These are phyloP conservation scores for Pleurozium schreberi DNA, from an alignment of 225 moss, liverwort and hornwort species.

Conservation along the genomic window DNA sequence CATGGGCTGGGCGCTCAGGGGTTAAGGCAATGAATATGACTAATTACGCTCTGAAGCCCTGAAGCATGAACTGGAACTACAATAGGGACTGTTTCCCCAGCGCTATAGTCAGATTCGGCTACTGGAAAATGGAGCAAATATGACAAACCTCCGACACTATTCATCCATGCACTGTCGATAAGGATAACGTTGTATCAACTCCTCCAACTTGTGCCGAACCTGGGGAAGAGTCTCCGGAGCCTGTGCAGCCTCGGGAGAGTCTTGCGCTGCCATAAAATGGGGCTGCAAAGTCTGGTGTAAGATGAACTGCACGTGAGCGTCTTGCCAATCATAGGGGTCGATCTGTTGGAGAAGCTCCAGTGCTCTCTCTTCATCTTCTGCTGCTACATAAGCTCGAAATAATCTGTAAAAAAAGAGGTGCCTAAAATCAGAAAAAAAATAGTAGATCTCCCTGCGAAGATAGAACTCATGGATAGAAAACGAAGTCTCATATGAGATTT, in stretches of 20 bases:
- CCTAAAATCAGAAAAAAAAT: not conserved
- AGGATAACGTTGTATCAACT: conserved; percentile 12
- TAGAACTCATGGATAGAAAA: not conserved
- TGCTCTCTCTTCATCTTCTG: conserved; percentile 50
- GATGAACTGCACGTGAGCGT: conserved; percentile 43
- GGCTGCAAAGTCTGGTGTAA: conserved; percentile 40
- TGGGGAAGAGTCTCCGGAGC: conserved; percentile 40
- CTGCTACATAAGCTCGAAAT: conserved; percentile 59
- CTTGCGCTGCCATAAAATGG: conserved; percentile 40
- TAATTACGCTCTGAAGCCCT: not conserved
- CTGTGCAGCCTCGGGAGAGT: conserved; percentile 38
- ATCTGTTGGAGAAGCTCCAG: conserved; percentile 39
- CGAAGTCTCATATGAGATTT: not conserved
- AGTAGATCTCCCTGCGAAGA: not conserved
- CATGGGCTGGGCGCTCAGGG: no score
- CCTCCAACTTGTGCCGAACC: conserved; percentile 31
- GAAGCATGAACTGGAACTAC: not conserved
- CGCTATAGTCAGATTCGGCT: not conserved
- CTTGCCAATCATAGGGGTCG: conserved; percentile 36
- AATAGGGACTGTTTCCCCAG: not conserved
- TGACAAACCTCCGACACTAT: not conserved
- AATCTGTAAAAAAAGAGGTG: conserved; percentile 6
- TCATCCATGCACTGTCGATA: conserved; percentile 13
- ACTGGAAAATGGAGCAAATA: not conserved
- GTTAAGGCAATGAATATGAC: not conserved